Percentiles rank a stretch among this genome's conserved stretches.
Conservation (phyloP, 2,329 filamentous ascomycete species). For the Ophiostoma novo-ulmi region DNA sequence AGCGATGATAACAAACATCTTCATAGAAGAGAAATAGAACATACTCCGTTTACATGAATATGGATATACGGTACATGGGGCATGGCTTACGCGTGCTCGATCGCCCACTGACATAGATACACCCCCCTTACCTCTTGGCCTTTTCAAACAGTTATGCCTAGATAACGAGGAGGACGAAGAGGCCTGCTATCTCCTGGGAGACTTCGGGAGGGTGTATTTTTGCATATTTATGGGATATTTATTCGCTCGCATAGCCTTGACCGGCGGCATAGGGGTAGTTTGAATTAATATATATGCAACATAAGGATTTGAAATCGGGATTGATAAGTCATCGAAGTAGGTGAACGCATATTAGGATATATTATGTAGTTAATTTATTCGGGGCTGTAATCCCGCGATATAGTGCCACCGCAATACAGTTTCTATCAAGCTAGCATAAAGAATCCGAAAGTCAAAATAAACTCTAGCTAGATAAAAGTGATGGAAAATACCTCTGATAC, state of each 20-base stretch:
- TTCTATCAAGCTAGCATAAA: too few species aligned
- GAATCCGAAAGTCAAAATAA: too few species aligned
- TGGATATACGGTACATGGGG: slow-evolving; percentile 1
- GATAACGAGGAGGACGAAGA: background rate
- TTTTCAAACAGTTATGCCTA: slow-evolving; percentile 12
- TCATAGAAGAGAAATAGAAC: slow-evolving; percentile 1
- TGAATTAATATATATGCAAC: too few species aligned
- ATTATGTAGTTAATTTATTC: too few species aligned
- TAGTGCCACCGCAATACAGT: too few species aligned
- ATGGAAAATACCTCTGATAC: too few species aligned
- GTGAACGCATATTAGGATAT: too few species aligned
- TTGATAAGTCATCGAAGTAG: background rate
- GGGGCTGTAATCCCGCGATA: too few species aligned
- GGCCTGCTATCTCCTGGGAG: background rate
- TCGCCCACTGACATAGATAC: slow-evolving; percentile 5
- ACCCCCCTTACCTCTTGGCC: slow-evolving; percentile 15
- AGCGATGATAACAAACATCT: background rate
- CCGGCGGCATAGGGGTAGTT: background rate
- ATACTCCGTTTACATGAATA: background rate
- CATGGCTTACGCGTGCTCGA: slow-evolving; percentile 17
- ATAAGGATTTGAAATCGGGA: background rate
- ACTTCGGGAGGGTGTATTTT: too few species aligned
- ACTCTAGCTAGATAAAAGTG: too few species aligned
- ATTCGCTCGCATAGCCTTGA: background rate
- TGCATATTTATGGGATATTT: too few species aligned